These are phyloP conservation scores for Rhizopus arrhizus DNA, from an alignment of 371 early-diverging fungal species.

Conservation along the genomic window DNA sequence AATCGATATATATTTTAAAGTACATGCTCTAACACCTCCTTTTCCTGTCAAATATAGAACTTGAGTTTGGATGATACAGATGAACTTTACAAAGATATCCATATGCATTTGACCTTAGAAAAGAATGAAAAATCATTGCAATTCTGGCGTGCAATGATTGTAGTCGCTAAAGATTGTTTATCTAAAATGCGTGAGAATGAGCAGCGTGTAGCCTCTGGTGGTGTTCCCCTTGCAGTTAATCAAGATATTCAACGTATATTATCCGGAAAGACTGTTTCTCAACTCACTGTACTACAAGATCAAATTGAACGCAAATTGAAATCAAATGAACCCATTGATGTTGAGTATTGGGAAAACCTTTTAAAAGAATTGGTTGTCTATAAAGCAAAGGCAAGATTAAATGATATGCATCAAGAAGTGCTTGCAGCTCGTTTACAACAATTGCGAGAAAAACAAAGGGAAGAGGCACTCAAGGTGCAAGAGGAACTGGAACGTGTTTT, in stretches of 20 bases:
- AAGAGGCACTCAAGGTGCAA: constrained; percentile 70
- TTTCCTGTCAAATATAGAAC: constrained; percentile 36
- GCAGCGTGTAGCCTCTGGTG: constrained; percentile 30
- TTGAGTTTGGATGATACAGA: constrained; percentile 68
- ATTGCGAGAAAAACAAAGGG: constrained; percentile 61
- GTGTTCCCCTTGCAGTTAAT: constrained; percentile 49
- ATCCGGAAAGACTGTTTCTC: constrained; percentile 70
- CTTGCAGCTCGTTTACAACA: constrained; percentile 73
- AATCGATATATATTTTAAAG: constrained; percentile 6
- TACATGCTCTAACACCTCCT: neutral
- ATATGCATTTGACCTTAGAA: constrained; percentile 83
- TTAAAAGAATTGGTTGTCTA: constrained; percentile 77
- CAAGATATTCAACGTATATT: constrained; percentile 74
- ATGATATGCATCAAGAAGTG: constrained; percentile 75
- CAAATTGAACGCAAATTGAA: constrained; percentile 76
- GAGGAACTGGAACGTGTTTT: constrained; percentile 66
- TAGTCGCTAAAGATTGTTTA: constrained; percentile 78
- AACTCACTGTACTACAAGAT: constrained; percentile 69
- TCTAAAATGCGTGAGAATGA: constrained; percentile 47
- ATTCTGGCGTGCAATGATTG: constrained; percentile 85
- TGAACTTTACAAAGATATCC: constrained; percentile 83
- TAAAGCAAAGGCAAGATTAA: constrained; percentile 79
- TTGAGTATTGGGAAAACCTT: constrained; percentile 93
- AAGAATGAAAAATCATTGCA: constrained; percentile 69
- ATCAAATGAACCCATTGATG: constrained; percentile 77